These are phyloP conservation scores for Aureobasidium sp. DNA, from an alignment of 2,329 filamentous ascomycete species.

Conservation along the genomic window DNA sequence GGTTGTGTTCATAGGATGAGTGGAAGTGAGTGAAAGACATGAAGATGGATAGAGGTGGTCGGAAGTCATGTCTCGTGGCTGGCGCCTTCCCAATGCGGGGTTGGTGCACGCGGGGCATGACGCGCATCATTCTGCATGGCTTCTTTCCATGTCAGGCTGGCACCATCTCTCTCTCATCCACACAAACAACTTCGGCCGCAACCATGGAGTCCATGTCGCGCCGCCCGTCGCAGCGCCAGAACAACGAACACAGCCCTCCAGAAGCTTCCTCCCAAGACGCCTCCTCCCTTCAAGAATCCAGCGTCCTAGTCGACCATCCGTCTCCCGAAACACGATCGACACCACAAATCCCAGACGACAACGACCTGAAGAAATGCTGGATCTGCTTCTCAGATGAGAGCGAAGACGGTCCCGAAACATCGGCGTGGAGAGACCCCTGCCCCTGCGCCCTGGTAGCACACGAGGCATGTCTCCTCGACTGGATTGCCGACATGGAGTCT, in stretches of 20 bases:
- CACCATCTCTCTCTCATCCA: neutral
- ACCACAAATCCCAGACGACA: constrained; percentile 20
- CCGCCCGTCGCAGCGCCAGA: constrained; percentile 5
- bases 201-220: neutral
- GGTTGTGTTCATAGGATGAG: neutral
- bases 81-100: neutral
- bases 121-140: neutral
- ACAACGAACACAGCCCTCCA: neutral
- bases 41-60: neutral
- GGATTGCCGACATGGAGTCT: constrained; percentile 82
- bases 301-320: neutral
- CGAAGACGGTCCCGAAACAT: constrained; percentile 52
- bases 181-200: neutral
- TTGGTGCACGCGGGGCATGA: neutral
- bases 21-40: neutral
- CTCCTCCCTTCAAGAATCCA: neutral
- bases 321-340: neutral
- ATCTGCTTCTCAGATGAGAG: constrained; percentile 60
- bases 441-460: constrained; percentile 86
- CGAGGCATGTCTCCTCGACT: constrained; percentile 79
- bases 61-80: neutral
- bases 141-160: neutral
- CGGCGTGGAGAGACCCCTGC: constrained; percentile 78
- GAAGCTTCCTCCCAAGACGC: neutral
- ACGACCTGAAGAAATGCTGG: constrained; percentile 51